Conservation (phyloP, 345 rosid genomes). For the Passiflora organensis region DNA sequence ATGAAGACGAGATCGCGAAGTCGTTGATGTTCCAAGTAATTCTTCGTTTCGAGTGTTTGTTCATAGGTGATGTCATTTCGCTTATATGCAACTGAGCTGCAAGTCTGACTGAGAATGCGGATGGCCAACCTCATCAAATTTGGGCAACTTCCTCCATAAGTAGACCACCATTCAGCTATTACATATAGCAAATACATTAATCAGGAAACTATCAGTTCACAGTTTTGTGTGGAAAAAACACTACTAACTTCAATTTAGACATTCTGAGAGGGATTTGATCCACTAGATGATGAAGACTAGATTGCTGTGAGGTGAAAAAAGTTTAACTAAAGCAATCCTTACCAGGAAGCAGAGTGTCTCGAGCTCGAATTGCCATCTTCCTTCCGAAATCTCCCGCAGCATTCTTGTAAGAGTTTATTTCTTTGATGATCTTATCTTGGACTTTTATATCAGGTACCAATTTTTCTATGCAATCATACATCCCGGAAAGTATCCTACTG, state of each 20-base stretch:
- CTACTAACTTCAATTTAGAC: no score
- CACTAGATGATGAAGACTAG: neutral
- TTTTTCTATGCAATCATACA: slow-evolving; percentile 82
- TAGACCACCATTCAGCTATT: slow-evolving; percentile 97
- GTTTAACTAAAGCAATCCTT: slow-evolving; percentile 6
- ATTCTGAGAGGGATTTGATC: neutral
- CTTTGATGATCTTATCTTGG: slow-evolving; percentile 70
- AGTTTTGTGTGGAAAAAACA: no score
- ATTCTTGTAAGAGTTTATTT: slow-evolving; percentile 62
- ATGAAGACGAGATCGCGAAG: slow-evolving; percentile 66
- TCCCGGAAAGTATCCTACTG: slow-evolving; percentile 51
- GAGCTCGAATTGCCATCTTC: slow-evolving; percentile 76
- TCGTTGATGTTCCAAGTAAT: slow-evolving; percentile 66
- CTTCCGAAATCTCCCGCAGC: slow-evolving; percentile 87
- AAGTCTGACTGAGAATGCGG: slow-evolving; percentile 75
- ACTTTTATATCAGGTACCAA: slow-evolving; percentile 57
- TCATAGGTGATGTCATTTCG: slow-evolving; percentile 33
- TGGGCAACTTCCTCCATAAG: slow-evolving; percentile 93
- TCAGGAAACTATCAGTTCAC: no score
- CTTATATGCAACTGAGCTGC: slow-evolving; percentile 45
- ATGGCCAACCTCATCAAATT: slow-evolving; percentile 70
- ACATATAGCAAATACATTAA: neutral
- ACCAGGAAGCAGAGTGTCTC: slow-evolving; percentile 80
- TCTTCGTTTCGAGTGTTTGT: slow-evolving; percentile 47
- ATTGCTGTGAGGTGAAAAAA: slow-evolving; percentile 1